Evolutionary conservation across 345 rosid genomes (phyloP).

Genomic region (Excoecaria cochinchinensis): DNA sequence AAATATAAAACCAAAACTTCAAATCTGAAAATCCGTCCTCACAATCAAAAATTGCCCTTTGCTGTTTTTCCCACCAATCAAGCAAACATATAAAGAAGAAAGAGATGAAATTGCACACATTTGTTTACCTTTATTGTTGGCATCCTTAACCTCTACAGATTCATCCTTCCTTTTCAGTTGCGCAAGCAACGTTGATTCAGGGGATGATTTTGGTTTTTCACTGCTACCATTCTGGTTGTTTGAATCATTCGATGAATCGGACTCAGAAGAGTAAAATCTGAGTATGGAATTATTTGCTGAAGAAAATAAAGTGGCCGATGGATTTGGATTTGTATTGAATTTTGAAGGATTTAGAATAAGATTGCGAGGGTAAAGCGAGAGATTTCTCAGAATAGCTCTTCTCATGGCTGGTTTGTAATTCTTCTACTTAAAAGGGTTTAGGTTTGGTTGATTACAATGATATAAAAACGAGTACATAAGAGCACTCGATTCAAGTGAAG

Average conservation of each 20-base stretch:
- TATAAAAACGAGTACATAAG: no score
- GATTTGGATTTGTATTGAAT: slow-evolving; percentile 2
- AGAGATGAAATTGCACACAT: not conserved
- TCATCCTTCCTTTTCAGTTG: slow-evolving; percentile 25
- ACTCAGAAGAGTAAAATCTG: slow-evolving; percentile 48
- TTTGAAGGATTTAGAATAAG: slow-evolving; percentile 23
- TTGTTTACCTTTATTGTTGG: slow-evolving; percentile 38
- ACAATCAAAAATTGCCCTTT: not conserved
- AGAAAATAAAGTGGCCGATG: slow-evolving; percentile 15
- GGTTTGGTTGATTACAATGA: no score
- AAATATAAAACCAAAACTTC: not conserved
- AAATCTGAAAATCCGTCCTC: no score
- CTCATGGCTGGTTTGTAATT: not conserved
- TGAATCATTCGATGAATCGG: slow-evolving; percentile 31
- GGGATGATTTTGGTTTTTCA: slow-evolving; percentile 16
- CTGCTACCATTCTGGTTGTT: not conserved
- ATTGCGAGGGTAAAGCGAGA: slow-evolving; percentile 23
- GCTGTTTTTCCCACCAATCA: slow-evolving; percentile 1
- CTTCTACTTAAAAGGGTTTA: no score
- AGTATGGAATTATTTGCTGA: slow-evolving; percentile 19
- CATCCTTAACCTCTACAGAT: slow-evolving; percentile 31
- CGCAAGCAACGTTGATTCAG: slow-evolving; percentile 25
- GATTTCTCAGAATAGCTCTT: slow-evolving; percentile 37
- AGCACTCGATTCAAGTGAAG: no score
- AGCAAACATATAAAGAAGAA: not conserved